These are phyloP conservation scores for Pleurotus ostreatus DNA, from an alignment of 768 basidiomycete species.

Conservation along the genomic window DNA sequence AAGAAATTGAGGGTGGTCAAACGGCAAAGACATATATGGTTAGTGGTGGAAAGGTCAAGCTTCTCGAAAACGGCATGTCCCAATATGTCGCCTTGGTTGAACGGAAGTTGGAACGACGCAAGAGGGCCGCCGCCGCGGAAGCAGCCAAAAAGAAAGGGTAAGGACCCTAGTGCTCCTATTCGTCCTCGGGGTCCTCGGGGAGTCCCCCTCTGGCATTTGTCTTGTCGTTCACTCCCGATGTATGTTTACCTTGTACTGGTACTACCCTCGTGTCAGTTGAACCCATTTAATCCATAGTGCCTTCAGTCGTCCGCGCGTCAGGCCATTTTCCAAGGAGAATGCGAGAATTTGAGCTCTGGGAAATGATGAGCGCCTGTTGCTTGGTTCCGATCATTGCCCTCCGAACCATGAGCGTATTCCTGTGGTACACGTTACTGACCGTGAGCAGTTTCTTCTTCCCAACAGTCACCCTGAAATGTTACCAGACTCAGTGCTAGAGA, in stretches of 20 bases:
- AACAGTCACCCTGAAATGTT: slow-evolving; percentile 5
- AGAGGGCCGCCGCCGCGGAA: slow-evolving; percentile 4
- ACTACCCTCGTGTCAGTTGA: no score
- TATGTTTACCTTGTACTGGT: no score
- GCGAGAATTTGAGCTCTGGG: no score
- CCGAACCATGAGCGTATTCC: background rate
- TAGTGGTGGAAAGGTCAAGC: slow-evolving; percentile 17
- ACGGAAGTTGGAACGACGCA: slow-evolving; percentile 14
- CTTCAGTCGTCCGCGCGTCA: no score
- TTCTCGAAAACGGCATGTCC: slow-evolving; percentile 19
- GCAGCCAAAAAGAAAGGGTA: slow-evolving; percentile 1
- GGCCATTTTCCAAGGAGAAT: no score
- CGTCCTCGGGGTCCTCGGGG: no score
- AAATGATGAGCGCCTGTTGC: background rate
- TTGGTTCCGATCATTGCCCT: background rate
- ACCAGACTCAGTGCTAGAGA: slow-evolving; percentile 23
- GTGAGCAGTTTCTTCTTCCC: background rate
- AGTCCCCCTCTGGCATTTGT: no score
- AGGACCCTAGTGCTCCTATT: background rate
- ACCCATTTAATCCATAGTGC: no score
- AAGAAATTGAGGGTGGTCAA: slow-evolving; percentile 10
- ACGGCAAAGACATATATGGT: slow-evolving; percentile 19
- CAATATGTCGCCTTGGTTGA: slow-evolving; percentile 19
- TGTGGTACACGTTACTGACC: background rate
- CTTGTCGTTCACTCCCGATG: no score